phyloP scores from a whole-genome alignment of 2,329 filamentous ascomycete genomes.

The Lecanicillium sp. region DNA sequence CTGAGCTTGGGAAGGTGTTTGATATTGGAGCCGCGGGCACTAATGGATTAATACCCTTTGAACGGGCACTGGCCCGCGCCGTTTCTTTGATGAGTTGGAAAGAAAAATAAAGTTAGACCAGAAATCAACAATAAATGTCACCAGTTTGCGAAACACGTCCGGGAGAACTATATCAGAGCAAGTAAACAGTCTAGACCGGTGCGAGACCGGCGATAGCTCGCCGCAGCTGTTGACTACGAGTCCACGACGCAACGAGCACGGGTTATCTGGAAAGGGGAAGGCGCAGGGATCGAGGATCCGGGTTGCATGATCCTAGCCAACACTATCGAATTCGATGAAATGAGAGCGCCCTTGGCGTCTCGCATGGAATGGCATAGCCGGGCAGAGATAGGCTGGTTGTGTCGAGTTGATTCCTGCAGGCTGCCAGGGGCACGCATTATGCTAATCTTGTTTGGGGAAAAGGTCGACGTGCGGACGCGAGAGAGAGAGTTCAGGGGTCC shows the following conservation, averaged over 20 bases:
- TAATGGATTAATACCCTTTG: too few species aligned
- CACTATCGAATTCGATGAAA: neutral
- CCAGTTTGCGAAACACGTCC: too few species aligned
- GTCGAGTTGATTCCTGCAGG: slow-evolving; percentile 4
- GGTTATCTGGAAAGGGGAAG: neutral
- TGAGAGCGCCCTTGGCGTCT: neutral
- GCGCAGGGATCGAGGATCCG: neutral
- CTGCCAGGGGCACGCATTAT: slow-evolving; percentile 5
- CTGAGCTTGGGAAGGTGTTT: neutral
- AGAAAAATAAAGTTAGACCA: too few species aligned
- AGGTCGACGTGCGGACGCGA: neutral
- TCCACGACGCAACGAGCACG: neutral
- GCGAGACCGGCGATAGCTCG: too few species aligned
- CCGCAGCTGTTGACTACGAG: neutral
- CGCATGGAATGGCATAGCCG: neutral
- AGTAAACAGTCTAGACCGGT: too few species aligned
- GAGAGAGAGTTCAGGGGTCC: too few species aligned
- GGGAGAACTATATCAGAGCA: too few species aligned
- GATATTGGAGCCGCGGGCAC: too few species aligned
- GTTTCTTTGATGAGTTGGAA: too few species aligned
- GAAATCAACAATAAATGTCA: too few species aligned
- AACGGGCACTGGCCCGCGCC: neutral
- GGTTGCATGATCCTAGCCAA: slow-evolving; percentile 2
- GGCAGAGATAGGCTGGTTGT: neutral
- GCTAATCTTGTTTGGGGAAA: slow-evolving; percentile 1